These are phyloP conservation scores for Mytilinidion resinicola DNA, from an alignment of 495 filamentous ascomycete species.

Conservation along the genomic window DNA sequence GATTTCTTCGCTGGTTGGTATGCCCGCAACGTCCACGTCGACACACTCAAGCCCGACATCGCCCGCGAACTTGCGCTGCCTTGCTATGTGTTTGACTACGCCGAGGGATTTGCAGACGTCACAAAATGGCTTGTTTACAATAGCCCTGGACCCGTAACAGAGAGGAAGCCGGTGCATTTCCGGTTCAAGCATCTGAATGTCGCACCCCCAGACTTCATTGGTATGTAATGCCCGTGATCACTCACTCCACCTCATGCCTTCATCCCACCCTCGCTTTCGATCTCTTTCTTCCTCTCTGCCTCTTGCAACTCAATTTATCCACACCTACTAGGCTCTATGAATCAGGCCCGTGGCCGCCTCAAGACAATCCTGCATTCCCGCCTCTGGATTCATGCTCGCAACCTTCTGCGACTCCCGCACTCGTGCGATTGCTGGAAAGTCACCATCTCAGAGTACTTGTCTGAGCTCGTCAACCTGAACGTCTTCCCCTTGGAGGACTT, in stretches of 20 bases:
- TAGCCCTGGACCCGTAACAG: conserved; percentile 5
- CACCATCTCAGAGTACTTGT: background rate
- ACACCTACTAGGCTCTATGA: background rate
- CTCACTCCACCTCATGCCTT: too few relatives aligned
- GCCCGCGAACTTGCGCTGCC: conserved; percentile 2
- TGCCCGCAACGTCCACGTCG: background rate
- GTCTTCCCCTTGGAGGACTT: conserved; percentile 4
- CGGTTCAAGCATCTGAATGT: background rate
- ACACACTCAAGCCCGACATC: background rate
- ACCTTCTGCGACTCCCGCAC: background rate
- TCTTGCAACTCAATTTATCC: background rate
- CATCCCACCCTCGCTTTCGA: background rate
- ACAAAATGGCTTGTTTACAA: conserved; percentile 15
- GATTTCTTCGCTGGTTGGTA: conserved; percentile 1
- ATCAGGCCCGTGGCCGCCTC: conserved; percentile 6
- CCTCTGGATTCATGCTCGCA: background rate
- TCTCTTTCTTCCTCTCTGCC: background rate
- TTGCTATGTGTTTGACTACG: conserved; percentile 3
- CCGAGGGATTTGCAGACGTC: conserved; percentile 3
- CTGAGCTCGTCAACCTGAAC: background rate
- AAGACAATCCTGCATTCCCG: conserved; percentile 7
- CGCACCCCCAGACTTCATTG: conserved; percentile 3
- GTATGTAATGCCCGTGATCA: background rate
- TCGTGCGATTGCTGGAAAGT: conserved; percentile 2
- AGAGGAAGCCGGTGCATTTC: conserved; percentile 1